phyloP scores from a whole-genome alignment of 2,329 filamentous ascomycete genomes.

The Cladosporium colombiae region DNA sequence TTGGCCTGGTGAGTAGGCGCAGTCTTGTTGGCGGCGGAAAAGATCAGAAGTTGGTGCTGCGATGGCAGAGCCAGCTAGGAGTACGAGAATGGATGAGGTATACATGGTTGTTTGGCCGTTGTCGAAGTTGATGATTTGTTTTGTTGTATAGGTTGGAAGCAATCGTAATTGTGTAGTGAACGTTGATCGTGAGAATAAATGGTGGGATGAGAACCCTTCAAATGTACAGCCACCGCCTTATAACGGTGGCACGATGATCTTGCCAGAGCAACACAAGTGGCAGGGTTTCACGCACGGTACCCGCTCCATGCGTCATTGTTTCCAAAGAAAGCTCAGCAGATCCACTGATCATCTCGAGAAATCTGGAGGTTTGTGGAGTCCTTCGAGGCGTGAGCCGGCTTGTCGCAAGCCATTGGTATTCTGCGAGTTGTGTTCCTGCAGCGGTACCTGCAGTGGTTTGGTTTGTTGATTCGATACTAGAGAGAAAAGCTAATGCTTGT shows the following conservation, averaged over 20 bases:
- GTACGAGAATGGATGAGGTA: slow-evolving; percentile 2
- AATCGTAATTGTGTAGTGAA: background rate
- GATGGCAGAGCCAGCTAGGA: slow-evolving; percentile 6
- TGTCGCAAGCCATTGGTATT: slow-evolving; percentile 1
- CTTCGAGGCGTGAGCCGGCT: slow-evolving; percentile 4
- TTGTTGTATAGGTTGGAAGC: background rate
- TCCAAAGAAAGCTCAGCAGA: slow-evolving; percentile 13
- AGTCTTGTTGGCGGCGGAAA: slow-evolving; percentile 19
- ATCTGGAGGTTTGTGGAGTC: slow-evolving; percentile 14
- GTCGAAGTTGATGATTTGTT: background rate
- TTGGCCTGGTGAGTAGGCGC: slow-evolving; percentile 15
- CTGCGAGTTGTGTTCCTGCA: slow-evolving; percentile 11
- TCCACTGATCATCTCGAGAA: slow-evolving; percentile 16
- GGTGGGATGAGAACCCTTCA: slow-evolving; percentile 1
- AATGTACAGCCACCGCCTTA: slow-evolving; percentile 16
- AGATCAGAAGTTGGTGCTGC: slow-evolving; percentile 5
- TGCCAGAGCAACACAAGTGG: slow-evolving; percentile 16
- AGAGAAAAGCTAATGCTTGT: slow-evolving; percentile 19
- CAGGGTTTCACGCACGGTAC: slow-evolving; percentile 10
- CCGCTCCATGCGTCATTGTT: slow-evolving; percentile 16
- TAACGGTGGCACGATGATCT: slow-evolving; percentile 3
- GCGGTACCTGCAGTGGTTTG: slow-evolving; percentile 7
- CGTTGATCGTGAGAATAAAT: background rate
- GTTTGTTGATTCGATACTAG: background rate
- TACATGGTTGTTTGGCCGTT: slow-evolving; percentile 1